Evolutionary conservation across 2,329 filamentous ascomycete genomes (phyloP), one percentile per base, ranked within the genome.

Genomic region (Coniochaeta hoffmannii): DNA sequence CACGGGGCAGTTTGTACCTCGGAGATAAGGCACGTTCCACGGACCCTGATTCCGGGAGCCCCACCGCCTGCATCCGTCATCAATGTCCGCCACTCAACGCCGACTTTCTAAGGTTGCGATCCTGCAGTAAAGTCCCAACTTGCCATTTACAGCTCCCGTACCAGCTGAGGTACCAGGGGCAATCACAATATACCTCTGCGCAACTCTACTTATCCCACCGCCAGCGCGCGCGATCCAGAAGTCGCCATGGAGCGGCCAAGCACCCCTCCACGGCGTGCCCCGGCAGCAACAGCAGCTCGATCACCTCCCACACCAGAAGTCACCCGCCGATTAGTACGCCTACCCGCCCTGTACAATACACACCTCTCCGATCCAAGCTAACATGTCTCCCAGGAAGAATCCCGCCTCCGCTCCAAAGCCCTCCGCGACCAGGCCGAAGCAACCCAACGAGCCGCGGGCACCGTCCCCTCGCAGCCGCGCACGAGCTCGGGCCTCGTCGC

Each of bases 341-440:
- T 2, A 5, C 11, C 52, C 35, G 4, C 8, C 1, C 12, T 17
- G 9, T 44, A 34, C n/a, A 7, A 24, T 22, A 50, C n/a, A 32
- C 3, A 44, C 8, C 19, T 46, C 2, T 6, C 4, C 41, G 36
- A 19, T 6, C n/a, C n/a, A 15, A 46, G 10, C 41, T 46, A 56
- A 38, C 50, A 28, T 19, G 52, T 50, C 9, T 9, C 32, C 44
- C 57, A 94, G 89, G 93, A 97, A 82, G 85, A 93, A 69, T 92
- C 86, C 63, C 84, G 93, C 19, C 81, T 97, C 30, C 89, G 86
- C 72, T 90, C 94, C 55, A 97, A 97, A 78, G 92, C 91, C 2
- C 77, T 92, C 17, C 87, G 89, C 56, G 83, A 89, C 62, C 85
- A 87, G 65, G 81, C 81, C 57, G 85, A 91, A 64, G 84, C 86